Conservation (phyloP, 2,329 filamentous ascomycete species). For the Cyanodermella asteris region DNA sequence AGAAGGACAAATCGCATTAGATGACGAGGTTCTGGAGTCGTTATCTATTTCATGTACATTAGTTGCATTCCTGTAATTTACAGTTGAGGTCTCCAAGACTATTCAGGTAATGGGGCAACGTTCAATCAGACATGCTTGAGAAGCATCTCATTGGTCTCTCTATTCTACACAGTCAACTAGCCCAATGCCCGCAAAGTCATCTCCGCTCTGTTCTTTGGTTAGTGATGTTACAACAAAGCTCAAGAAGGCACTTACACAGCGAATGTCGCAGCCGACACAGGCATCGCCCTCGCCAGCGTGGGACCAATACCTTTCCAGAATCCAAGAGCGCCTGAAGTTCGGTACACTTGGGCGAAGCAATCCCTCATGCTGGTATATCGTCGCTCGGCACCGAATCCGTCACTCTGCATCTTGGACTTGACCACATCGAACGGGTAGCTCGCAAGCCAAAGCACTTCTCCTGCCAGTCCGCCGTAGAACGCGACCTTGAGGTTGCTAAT, state of each 20-base stretch:
- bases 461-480: constrained; percentile 76
- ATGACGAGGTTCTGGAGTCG: too few relatives aligned
- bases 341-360: constrained; percentile 68
- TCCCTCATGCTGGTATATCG: constrained; percentile 67
- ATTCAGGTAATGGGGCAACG: too few relatives aligned
- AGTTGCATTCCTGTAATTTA: too few relatives aligned
- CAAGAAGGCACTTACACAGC: constrained; percentile 30
- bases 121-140: too few relatives aligned
- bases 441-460: constrained; percentile 77
- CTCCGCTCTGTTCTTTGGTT: constrained; percentile 8
- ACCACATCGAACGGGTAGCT: constrained; percentile 94
- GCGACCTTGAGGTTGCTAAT: constrained; percentile 73
- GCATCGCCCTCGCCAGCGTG: constrained; percentile 84
- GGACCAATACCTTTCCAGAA: constrained; percentile 93
- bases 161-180: constrained; percentile 5
- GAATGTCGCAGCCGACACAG: constrained; percentile 94
- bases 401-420: constrained; percentile 99
- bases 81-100: too few relatives aligned
- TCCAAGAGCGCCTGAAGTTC: constrained; percentile 51
- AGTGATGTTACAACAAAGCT: not conserved
- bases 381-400: constrained; percentile 57
- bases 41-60: too few relatives aligned
- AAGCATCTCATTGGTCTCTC: too few relatives aligned
- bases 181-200: constrained; percentile 12
- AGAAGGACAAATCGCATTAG: too few relatives aligned